These are phyloP conservation scores for Limonium bicolor DNA, from an alignment of 148 eudicot species.

Conservation along the genomic window DNA sequence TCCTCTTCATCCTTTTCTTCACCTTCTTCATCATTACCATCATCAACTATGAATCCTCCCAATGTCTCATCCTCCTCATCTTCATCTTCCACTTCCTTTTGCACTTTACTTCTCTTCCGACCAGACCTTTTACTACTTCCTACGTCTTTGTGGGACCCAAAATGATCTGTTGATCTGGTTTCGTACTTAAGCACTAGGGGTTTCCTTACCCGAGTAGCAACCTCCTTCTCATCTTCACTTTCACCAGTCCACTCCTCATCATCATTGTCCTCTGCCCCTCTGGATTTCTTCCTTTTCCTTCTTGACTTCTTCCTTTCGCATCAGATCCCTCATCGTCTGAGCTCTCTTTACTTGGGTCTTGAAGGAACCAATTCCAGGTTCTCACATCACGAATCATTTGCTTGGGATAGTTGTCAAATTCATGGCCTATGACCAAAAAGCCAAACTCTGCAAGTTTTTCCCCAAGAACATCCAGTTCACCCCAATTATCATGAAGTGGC, in stretches of 20 bases:
- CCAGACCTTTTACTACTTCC: conserved; percentile 5
- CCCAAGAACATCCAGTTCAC: too few species aligned
- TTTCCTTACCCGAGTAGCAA: conserved; percentile 26
- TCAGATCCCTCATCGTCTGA: conserved; percentile 35
- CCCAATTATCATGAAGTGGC: too few species aligned
- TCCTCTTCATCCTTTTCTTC: conserved; percentile 12
- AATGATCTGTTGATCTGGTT: conserved; percentile 56
- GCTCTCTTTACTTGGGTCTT: conserved; percentile 30
- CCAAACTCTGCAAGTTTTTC: conserved; percentile 87
- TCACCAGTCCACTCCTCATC: conserved; percentile 82
- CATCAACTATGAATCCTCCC: conserved; percentile 78
- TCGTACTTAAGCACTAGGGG: conserved; percentile 28
- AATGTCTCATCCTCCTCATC: conserved; percentile 58
- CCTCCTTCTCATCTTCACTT: conserved; percentile 46
- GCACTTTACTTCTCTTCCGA: conserved; percentile 6
- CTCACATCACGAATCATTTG: conserved; percentile 36
- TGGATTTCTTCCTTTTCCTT: conserved; percentile 40
- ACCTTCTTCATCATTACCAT: conserved; percentile 28
- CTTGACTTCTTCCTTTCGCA: conserved; percentile 10
- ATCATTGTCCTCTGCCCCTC: conserved; percentile 20
- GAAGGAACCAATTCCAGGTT: conserved; percentile 85
- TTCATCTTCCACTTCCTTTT: conserved; percentile 24
- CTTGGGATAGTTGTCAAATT: conserved; percentile 71
- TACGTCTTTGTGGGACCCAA: conserved; percentile 10
- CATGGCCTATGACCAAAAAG: conserved; percentile 82